Evolutionary conservation across 352 stramenopile species (phyloP), one percentile per base, ranked within the genome.

Genomic region (Phytophthora aleatoria): DNA sequence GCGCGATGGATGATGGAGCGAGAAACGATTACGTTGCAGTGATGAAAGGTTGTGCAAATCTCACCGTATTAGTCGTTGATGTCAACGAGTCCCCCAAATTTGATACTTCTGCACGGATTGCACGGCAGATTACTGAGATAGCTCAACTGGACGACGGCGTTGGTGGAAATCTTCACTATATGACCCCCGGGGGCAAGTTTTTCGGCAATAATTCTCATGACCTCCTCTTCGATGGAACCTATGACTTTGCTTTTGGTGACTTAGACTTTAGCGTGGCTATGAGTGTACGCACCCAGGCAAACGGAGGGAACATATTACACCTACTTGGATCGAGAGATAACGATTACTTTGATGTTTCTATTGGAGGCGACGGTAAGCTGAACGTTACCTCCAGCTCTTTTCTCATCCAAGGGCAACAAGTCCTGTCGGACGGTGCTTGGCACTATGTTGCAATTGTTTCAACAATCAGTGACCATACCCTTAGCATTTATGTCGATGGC

Each of bases 1-100:
- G 80, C 24, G 75, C 76, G n/a, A 76, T 62, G 0, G 80, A 89
- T 45, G 78, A 88, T 41, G 79, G 79, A 27, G 76, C 47, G 5
- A 59, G 44, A 48, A 84, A 85, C 31, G 49, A 86, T 55, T 77
- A 67, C 36, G 54, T 83, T 33, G 65, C 71, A 5, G 65, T 65
- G 20, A 88, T 88, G 79, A 77, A 60, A n/a, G 70, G 69, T 7
- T 89, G 79, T 26, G 76, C 67, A 20, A 62, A 43, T 15, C 27
- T 89, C n/a, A 64, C 45, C 2, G 67, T 89, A 55, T 42, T 41
- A 9, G 63, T 89, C 6, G 16, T 50, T 5, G 68, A 89, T 44
- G 55, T 76, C 8, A 85, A 89, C 28, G 80, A 89, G 26, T 26
- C 73, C 0, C 80, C 67, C 0, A 50, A 36, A 36, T 74, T 74